Percentiles rank a stretch among this genome's conserved stretches.
Evolutionary conservation across 371 early-diverging fungal genomes (phyloP).

Genomic region (Batkoa obscura): DNA sequence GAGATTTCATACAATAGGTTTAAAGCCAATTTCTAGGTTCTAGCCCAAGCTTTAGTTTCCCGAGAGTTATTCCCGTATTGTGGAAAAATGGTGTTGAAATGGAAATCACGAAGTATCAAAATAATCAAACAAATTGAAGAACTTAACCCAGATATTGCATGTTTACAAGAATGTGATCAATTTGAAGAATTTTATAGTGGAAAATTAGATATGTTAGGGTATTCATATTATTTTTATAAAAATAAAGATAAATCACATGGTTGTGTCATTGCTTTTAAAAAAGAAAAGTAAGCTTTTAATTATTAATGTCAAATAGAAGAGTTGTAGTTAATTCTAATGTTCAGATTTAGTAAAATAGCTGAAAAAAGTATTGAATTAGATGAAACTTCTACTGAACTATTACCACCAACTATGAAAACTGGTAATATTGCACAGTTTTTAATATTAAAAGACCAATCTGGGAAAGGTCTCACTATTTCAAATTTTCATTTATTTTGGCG

Average conservation of each 20-base stretch:
- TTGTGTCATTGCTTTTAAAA: slow-evolving; percentile 1
- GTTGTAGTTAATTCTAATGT: too few relatives aligned
- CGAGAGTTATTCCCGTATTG: not conserved
- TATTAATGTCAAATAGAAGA: too few relatives aligned
- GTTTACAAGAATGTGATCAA: not conserved
- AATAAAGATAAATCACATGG: not conserved
- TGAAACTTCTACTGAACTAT: too few relatives aligned
- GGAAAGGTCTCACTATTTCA: not conserved
- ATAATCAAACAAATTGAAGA: not conserved
- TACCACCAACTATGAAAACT: too few relatives aligned
- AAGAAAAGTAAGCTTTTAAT: not conserved
- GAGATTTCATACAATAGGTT: too few relatives aligned
- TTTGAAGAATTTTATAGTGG: not conserved
- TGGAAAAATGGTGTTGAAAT: not conserved
- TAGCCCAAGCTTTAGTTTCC: not conserved
- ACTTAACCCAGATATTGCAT: not conserved
- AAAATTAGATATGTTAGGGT: not conserved
- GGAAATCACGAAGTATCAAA: not conserved
- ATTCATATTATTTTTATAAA: not conserved
- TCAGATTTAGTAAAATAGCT: too few relatives aligned
- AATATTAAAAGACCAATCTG: too few relatives aligned
- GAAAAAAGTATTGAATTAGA: too few relatives aligned
- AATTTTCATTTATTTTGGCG: slow-evolving; percentile 3
- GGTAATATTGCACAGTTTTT: too few relatives aligned
- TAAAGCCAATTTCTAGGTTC: too few relatives aligned